Evolutionary conservation across 306 rosid genomes (phyloP), one percentile per base, ranked within the genome.

Genomic region (Trifolium subterraneum): DNA sequence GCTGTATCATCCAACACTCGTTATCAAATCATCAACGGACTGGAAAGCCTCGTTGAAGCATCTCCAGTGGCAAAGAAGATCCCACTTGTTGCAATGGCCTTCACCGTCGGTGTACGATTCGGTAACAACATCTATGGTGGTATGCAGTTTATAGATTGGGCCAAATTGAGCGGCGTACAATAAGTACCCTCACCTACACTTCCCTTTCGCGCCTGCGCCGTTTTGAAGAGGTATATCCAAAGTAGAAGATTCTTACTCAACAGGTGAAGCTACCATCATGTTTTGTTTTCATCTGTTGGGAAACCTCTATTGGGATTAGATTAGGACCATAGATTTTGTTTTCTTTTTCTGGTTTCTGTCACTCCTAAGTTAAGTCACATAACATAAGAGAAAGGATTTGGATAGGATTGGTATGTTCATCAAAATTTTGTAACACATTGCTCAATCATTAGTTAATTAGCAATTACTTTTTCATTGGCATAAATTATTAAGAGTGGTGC

Each of bases 61-160:
- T 91, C 98, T 4, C 79, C 88, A 1, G 19, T 88, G 85, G 97
- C 90, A 6, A 91, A 88, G 89, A 88, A 84, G 80, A 73, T 88
- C 71, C 97, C 97, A 1, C 84, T 86, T 18, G 90, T 94, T 36
- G 97, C 98, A 16, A 56, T 88, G 92, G 88, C 92, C 12, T 94
- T 94, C 84, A 94, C 98, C 0, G 87, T 94, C 0, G 94, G 97
- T 12, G 91, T 91, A 41, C 76, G 98, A 35, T 94, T 90, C 25
- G 90, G 95, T 9, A 94, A 94, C 89, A 94, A 91, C 80, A 74
- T 94, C 22, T 93, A 91, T 51, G 98, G 92, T 54, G 98, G 96
- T 12, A 93, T 93, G 97, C 98, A 93, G 83, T 93, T 93, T 16
- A 82, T 93, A 38, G 98, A 93, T 79, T 93, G 98, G 98, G 98